Evolutionary conservation across 2,329 filamentous ascomycete genomes (phyloP), one percentile per base, ranked within the genome.

Genomic region (Myotisia sp.): DNA sequence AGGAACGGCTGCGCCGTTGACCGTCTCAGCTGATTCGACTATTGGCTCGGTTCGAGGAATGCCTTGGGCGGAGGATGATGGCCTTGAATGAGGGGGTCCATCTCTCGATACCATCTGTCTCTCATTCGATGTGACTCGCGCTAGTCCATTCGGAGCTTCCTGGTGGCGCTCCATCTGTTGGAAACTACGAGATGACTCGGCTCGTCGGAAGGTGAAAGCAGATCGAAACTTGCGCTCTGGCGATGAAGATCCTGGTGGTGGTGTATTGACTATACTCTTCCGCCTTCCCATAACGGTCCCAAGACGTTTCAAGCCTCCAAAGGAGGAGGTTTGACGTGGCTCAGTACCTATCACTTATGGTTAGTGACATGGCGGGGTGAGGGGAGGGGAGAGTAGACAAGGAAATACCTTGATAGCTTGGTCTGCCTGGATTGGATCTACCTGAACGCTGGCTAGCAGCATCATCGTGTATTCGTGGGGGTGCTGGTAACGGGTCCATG

Each of bases 381-480:
- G 12, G 3, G n/a, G 22, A 22, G 18, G 13, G 21, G 10, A 21
- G 9, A 28, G 19, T 6, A 4, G 12, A 17, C 5, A 29, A 4
- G 9, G 24, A 26, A 26, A 29, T 42, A 51, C 50, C 53, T 53
- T 59, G 55, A 17, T 32, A 52, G 12, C 53, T 47, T 26, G 53
- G 45, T 39, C 51, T 50, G 20, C 44, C 45, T 37, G 51, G 54
- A 13, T 51, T 61, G 30, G 64, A 70, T 45, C 58, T 40, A 36
- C 60, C 62, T 38, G 70, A 73, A 41, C 65, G 65, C 42, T 71
- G 65, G 45, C 70, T 71, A 37, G 63, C 59, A 37, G 60, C 54
- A 51, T 75, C 70, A 45, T 74, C 70, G 28, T 59, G 54, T 33
- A 55, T 45, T 29, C 48, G 55, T 12, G 60, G 54, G 6, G 60